Percentiles rank a stretch among this genome's conserved stretches.
phyloP scores from a whole-genome alignment of 1,139 yeast species.

The Pichiaceae sp. region DNA sequence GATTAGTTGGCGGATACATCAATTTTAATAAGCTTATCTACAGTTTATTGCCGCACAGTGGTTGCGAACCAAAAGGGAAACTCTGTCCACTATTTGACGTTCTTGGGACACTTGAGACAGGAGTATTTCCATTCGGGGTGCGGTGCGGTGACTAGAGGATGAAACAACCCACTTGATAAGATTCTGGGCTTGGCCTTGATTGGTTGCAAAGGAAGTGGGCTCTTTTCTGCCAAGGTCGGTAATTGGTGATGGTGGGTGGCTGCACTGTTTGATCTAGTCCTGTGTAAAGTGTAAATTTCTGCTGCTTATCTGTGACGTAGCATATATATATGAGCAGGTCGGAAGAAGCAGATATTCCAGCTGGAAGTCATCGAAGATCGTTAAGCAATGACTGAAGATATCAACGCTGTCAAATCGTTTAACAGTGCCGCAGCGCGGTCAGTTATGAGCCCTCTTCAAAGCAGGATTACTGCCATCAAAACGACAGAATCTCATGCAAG shows the following conservation, averaged over 20 bases:
- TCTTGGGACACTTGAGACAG: neutral
- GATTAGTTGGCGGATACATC: no score
- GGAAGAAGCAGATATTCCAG: neutral
- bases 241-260: neutral
- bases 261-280: neutral
- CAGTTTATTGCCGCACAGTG: no score
- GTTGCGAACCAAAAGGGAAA: neutral
- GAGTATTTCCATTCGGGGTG: neutral
- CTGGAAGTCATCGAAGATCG: neutral
- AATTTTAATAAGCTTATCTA: no score
- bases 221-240: neutral
- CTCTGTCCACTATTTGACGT: neutral
- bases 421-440: neutral
- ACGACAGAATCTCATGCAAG: conserved; percentile 17
- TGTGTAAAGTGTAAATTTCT: neutral
- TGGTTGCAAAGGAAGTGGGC: no score
- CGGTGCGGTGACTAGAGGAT: neutral
- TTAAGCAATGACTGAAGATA: neutral
- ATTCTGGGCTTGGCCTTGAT: no score
- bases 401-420: neutral
- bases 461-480: conserved; percentile 13
- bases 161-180: neutral
- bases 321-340: no score
- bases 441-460: conserved; percentile 8
- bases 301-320: neutral